phyloP scores from a whole-genome alignment of 192 early-diverging fungal species.

The Coemansia sp. region DNA sequence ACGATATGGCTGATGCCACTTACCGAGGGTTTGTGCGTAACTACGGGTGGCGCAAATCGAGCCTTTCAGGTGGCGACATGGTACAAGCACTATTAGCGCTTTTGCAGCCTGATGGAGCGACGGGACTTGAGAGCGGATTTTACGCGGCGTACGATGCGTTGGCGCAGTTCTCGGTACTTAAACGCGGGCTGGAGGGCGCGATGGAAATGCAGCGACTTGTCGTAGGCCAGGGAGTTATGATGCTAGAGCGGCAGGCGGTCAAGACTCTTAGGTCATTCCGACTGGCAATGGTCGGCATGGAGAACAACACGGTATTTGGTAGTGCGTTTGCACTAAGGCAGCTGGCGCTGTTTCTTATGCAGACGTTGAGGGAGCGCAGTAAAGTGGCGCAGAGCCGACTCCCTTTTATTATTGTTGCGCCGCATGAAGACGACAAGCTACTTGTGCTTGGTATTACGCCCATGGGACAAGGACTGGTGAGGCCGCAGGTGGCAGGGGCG shows the following conservation, averaged over 20 bases:
- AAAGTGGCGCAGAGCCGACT: slow-evolving; percentile 34
- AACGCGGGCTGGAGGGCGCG: slow-evolving; percentile 66
- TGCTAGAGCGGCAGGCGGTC: slow-evolving; percentile 79
- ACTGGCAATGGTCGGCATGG: slow-evolving; percentile 65
- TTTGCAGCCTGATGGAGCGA: slow-evolving; percentile 23
- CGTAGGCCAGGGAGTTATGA: slow-evolving; percentile 72
- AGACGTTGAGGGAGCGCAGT: slow-evolving; percentile 55
- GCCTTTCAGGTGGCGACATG: slow-evolving; percentile 75
- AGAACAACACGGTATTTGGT: slow-evolving; percentile 46
- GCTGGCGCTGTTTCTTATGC: slow-evolving; percentile 80
- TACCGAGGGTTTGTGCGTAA: slow-evolving; percentile 77
- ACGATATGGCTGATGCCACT: slow-evolving; percentile 74
- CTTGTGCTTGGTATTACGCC: slow-evolving; percentile 69
- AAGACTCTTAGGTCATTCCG: slow-evolving; percentile 75
- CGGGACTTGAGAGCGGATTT: slow-evolving; percentile 59
- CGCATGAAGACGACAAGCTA: slow-evolving; percentile 57
- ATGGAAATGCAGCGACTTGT: slow-evolving; percentile 75
- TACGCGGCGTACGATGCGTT: slow-evolving; percentile 90
- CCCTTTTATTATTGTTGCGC: slow-evolving; percentile 78
- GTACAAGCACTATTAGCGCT: slow-evolving; percentile 79
- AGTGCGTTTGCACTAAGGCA: slow-evolving; percentile 67
- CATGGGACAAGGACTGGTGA: slow-evolving; percentile 51
- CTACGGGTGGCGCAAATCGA: slow-evolving; percentile 67
- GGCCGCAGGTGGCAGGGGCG: slow-evolving; percentile 53
- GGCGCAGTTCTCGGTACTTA: slow-evolving; percentile 29